Evolutionary conservation across 208 protist genomes (phyloP).

Genomic region (Leptomonas seymouri): DNA sequence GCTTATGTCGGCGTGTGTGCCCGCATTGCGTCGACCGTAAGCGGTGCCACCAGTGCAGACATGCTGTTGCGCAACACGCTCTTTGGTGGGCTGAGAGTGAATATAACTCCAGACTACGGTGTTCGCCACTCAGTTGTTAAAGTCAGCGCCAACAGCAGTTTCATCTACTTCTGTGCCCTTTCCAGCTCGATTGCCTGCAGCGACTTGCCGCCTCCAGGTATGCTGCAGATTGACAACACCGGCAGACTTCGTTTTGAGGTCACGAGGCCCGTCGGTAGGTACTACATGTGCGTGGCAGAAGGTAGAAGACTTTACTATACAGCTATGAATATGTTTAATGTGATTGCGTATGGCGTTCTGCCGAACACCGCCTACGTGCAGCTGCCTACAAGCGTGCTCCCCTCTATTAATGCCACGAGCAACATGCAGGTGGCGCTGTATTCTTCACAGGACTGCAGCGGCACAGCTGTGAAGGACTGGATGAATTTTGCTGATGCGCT

Average conservation of each 20-base stretch:
- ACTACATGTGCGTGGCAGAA: conserved; percentile 14
- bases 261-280: neutral
- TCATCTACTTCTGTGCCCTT: conserved; percentile 9
- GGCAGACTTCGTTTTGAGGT: neutral
- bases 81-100: neutral
- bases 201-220: neutral
- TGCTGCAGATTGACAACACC: neutral
- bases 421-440: conserved; percentile 17
- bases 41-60: neutral
- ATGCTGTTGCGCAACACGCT: conserved; percentile 9
- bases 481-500: neutral
- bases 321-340: neutral
- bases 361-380: neutral
- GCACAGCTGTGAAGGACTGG: neutral
- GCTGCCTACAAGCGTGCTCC: neutral
- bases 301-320: conserved; percentile 2
- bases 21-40: neutral
- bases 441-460: neutral
- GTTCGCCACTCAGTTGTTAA: neutral
- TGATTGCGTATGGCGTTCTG: conserved; percentile 3
- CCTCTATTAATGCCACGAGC: conserved; percentile 2
- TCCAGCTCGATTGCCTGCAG: neutral
- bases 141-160: neutral
- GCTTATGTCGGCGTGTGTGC: conserved; percentile 1
- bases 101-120: neutral